Evolutionary conservation across 2,329 filamentous ascomycete genomes (phyloP).

Genomic region (Lasiodiplodia theobromae): DNA sequence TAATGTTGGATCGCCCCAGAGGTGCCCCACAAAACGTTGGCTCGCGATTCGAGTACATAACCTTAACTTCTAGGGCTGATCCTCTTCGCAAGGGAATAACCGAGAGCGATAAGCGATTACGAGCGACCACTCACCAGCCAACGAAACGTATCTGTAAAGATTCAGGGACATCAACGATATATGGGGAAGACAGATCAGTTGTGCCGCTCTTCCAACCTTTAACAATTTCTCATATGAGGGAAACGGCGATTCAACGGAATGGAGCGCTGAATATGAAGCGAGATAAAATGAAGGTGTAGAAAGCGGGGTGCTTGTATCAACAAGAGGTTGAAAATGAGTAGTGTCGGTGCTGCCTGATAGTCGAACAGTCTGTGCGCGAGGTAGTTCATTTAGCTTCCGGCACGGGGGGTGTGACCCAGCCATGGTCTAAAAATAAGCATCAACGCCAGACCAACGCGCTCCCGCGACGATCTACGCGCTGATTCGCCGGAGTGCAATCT

Average conservation of each 20-base stretch:
- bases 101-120: background rate
- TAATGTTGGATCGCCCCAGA: background rate
- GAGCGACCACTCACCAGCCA: background rate
- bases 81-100: background rate
- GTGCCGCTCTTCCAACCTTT: too few species aligned
- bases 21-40: background rate
- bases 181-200: too few species aligned
- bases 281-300: too few species aligned
- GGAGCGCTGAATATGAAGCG: too few species aligned
- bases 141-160: background rate
- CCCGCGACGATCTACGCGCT: background rate
- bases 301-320: too few species aligned
- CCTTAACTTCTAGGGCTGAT: background rate
- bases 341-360: too few species aligned
- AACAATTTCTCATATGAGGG: too few species aligned
- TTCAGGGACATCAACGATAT: too few species aligned
- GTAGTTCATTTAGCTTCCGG: background rate
- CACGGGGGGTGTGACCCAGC: background rate
- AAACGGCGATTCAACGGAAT: too few species aligned
- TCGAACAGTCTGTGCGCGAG: too few species aligned
- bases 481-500: background rate
- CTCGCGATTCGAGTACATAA: background rate
- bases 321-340: too few species aligned
- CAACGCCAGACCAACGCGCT: background rate
- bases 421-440: background rate